Evolutionary conservation across 805 yeast genomes (phyloP).

Genomic region (Metschnikowia noctiluminum): DNA sequence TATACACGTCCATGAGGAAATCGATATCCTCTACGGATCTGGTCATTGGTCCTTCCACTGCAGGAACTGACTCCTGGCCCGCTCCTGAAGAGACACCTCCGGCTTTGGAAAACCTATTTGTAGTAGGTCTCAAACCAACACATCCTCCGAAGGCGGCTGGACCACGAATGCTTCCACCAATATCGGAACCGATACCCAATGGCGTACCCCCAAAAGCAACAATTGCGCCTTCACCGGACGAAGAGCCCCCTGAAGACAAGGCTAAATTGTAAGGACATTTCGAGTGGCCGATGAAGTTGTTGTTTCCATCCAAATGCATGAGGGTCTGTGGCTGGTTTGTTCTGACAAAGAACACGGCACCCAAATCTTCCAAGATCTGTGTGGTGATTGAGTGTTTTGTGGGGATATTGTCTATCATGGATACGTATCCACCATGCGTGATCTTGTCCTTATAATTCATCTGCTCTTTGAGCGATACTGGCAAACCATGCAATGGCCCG

Average conservation of each 20-base stretch:
- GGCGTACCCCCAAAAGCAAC: constrained; percentile 59
- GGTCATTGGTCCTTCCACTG: constrained; percentile 68
- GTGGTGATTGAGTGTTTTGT: constrained; percentile 45
- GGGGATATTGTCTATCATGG: constrained; percentile 46
- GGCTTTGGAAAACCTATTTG: constrained; percentile 43
- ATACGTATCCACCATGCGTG: constrained; percentile 61
- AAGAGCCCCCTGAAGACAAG: constrained; percentile 67
- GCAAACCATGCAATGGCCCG: constrained; percentile 68
- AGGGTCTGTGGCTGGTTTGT: constrained; percentile 67
- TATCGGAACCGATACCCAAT: constrained; percentile 66
- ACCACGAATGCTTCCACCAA: constrained; percentile 67
- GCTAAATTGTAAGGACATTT: constrained; percentile 56
- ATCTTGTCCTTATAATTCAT: constrained; percentile 50
- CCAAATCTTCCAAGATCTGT: constrained; percentile 46
- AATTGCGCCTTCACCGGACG: constrained; percentile 70
- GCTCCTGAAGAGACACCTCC: constrained; percentile 54
- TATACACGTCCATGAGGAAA: constrained; percentile 58
- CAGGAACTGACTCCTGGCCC: constrained; percentile 64
- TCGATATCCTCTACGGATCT: constrained; percentile 65
- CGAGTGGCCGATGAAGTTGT: constrained; percentile 58
- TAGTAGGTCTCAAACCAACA: constrained; percentile 62
- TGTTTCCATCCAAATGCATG: constrained; percentile 65
- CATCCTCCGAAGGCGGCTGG: constrained; percentile 66
- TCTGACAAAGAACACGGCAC: constrained; percentile 62
- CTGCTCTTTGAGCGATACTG: constrained; percentile 65